These are phyloP conservation scores for Plectosphaerella cucumerina DNA, from an alignment of 2,329 filamentous ascomycete species.

Conservation along the genomic window DNA sequence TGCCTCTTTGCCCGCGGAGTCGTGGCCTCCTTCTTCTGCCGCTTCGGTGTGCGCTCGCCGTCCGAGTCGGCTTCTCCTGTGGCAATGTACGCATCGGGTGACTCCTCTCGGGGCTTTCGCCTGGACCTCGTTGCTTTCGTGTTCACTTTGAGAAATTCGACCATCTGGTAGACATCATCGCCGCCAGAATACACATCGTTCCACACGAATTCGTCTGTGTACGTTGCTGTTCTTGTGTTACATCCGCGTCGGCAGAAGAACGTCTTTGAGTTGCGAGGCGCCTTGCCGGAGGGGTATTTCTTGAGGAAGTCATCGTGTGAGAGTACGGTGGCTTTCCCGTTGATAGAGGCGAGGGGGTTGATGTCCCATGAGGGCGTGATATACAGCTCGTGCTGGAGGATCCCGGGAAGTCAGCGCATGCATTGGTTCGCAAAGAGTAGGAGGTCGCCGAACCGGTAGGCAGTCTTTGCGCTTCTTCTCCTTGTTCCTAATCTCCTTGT, in stretches of 20 bases:
- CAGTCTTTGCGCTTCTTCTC: conserved; percentile 79
- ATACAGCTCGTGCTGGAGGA: conserved; percentile 76
- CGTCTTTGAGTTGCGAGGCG: conserved; percentile 73
- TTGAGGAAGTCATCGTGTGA: conserved; percentile 66
- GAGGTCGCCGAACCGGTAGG: conserved; percentile 53
- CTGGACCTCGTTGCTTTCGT: conserved; percentile 68
- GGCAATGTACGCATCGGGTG: conserved; percentile 23
- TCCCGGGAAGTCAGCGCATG: neutral
- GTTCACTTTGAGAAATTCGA: conserved; percentile 63
- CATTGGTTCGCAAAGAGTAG: neutral
- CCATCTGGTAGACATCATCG: conserved; percentile 61
- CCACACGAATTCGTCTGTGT: conserved; percentile 91
- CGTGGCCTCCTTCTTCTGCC: conserved; percentile 12
- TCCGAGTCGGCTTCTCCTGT: conserved; percentile 15
- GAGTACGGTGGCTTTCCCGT: conserved; percentile 78
- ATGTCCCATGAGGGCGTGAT: conserved; percentile 83
- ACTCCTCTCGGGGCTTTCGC: conserved; percentile 18
- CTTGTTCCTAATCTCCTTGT: conserved; percentile 82
- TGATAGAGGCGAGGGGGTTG: conserved; percentile 84
- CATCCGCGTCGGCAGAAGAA: conserved; percentile 89
- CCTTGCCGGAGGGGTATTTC: conserved; percentile 68
- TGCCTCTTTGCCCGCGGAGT: conserved; percentile 5
- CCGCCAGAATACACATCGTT: conserved; percentile 74
- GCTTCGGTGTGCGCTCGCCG: conserved; percentile 13
- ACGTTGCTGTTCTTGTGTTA: conserved; percentile 82